A percentile compares a stretch with the other conserved stretches of the same genome.
These are phyloP conservation scores for Syncephalis plumigaleata DNA, from an alignment of 371 early-diverging fungal genomes.

Conservation along the genomic window DNA sequence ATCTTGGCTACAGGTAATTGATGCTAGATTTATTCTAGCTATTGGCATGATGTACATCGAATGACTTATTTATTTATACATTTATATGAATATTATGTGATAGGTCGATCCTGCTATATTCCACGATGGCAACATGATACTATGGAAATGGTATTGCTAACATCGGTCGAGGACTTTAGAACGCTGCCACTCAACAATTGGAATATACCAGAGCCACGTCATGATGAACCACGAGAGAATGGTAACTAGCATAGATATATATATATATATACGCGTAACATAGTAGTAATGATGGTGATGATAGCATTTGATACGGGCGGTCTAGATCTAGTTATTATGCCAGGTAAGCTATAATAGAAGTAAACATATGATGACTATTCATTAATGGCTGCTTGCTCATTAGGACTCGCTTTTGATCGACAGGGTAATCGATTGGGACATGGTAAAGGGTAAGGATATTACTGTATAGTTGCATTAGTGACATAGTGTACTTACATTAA, in stretches of 20 bases:
- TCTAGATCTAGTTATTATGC: conserved; percentile 44
- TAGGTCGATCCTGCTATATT: conserved; percentile 43
- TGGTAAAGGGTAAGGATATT: conserved; percentile 54
- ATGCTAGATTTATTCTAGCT: background rate
- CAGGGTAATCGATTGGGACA: conserved; percentile 43
- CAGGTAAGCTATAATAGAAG: conserved; percentile 19
- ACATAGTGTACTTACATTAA: background rate
- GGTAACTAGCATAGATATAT: conserved; percentile 11
- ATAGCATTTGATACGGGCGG: conserved; percentile 28
- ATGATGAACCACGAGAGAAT: conserved; percentile 26
- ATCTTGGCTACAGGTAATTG: conserved; percentile 19
- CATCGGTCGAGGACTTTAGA: conserved; percentile 32
- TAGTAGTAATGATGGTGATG: too few species aligned
- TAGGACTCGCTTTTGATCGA: conserved; percentile 43
- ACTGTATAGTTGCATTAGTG: too few species aligned
- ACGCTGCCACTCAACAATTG: conserved; percentile 41
- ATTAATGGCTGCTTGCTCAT: background rate
- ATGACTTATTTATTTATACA: background rate
- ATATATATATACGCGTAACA: background rate
- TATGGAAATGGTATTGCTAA: conserved; percentile 54
- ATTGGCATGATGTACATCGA: background rate
- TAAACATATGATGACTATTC: background rate
- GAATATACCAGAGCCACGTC: conserved; percentile 45
- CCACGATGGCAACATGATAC: conserved; percentile 35
- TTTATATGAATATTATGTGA: too few species aligned